Conservation (phyloP, 768 basidiomycete species). For the Xerocomus brunneocitrinus region DNA sequence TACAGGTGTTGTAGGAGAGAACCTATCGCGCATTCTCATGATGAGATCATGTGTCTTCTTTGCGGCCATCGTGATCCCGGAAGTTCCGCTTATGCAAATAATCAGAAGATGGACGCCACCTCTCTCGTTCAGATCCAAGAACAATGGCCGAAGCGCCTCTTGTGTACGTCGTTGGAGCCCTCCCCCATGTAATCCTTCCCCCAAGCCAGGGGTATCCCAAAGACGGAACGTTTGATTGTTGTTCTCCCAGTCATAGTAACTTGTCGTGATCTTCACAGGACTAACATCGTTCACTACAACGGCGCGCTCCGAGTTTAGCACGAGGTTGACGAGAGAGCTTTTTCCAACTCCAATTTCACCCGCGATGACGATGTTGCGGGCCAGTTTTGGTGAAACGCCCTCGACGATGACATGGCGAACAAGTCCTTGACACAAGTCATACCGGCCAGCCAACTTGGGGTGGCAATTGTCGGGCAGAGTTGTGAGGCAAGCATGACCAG, state of each 20-base stretch:
- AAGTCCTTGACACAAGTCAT: slow-evolving; percentile 13
- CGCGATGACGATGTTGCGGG: slow-evolving; percentile 21
- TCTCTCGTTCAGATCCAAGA: slow-evolving; percentile 19
- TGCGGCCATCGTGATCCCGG: slow-evolving; percentile 11
- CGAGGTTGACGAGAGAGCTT: slow-evolving; percentile 26
- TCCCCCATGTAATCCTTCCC: slow-evolving; percentile 19
- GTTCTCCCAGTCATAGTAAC: slow-evolving; percentile 13
- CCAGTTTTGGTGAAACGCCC: slow-evolving; percentile 18
- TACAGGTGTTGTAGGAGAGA: slow-evolving; percentile 18
- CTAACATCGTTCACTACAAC: slow-evolving; percentile 14
- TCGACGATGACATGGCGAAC: slow-evolving; percentile 13
- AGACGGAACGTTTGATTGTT: slow-evolving; percentile 15
- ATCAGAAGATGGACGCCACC: slow-evolving; percentile 24
- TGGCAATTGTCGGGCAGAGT: slow-evolving; percentile 20
- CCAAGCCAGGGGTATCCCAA: slow-evolving; percentile 31
- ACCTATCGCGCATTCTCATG: slow-evolving; percentile 12
- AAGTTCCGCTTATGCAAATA: slow-evolving; percentile 24
- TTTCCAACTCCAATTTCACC: slow-evolving; percentile 29
- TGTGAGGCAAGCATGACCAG: slow-evolving; percentile 23
- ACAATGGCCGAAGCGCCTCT: slow-evolving; percentile 18
- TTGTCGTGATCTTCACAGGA: slow-evolving; percentile 14
- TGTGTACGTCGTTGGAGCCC: slow-evolving; percentile 15
- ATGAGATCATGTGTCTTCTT: slow-evolving; percentile 19
- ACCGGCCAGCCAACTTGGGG: slow-evolving; percentile 19
- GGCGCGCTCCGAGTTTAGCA: slow-evolving; percentile 22